Percentiles rank a stretch among this genome's conserved stretches.
phyloP scores from a whole-genome alignment of 768 basidiomycete genomes.

The Phanerochaete sordida region DNA sequence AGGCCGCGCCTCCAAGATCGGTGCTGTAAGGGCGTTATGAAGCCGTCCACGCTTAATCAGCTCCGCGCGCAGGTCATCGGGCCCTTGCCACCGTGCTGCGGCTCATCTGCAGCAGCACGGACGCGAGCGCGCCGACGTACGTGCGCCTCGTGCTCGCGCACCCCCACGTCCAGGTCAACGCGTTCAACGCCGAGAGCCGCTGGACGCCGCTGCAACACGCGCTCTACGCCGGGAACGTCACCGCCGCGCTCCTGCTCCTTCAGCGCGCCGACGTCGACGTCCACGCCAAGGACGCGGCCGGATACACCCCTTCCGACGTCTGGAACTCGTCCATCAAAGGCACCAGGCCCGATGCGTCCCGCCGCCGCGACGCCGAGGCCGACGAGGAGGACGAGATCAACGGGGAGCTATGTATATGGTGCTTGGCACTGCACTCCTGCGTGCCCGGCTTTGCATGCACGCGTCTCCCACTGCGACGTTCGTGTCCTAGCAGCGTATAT shows the following conservation, averaged over 20 bases:
- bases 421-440: too few species aligned
- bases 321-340: conserved; percentile 87
- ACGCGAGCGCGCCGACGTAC: conserved; percentile 68
- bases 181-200: conserved; percentile 76
- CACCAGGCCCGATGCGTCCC: conserved; percentile 46
- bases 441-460: too few species aligned
- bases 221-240: conserved; percentile 74
- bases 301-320: conserved; percentile 87
- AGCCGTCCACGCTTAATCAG: too few species aligned
- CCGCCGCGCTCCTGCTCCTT: conserved; percentile 71
- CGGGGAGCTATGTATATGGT: conserved; percentile 83
- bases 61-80: too few species aligned
- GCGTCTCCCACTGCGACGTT: too few species aligned
- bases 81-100: conserved; percentile 84
- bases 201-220: conserved; percentile 93
- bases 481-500: too few species aligned
- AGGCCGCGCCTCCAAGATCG: too few species aligned
- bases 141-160: conserved; percentile 73
- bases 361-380: conserved; percentile 23
- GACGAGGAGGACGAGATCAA: conserved; percentile 2
- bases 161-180: conserved; percentile 74
- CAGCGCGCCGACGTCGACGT: conserved; percentile 71
- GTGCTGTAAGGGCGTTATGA: too few species aligned
- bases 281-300: conserved; percentile 77
- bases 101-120: conserved; percentile 65